Evolutionary conservation across 2,329 filamentous ascomycete genomes (phyloP), one percentile per base, ranked within the genome.

Genomic region (Claviceps humidiphila): DNA sequence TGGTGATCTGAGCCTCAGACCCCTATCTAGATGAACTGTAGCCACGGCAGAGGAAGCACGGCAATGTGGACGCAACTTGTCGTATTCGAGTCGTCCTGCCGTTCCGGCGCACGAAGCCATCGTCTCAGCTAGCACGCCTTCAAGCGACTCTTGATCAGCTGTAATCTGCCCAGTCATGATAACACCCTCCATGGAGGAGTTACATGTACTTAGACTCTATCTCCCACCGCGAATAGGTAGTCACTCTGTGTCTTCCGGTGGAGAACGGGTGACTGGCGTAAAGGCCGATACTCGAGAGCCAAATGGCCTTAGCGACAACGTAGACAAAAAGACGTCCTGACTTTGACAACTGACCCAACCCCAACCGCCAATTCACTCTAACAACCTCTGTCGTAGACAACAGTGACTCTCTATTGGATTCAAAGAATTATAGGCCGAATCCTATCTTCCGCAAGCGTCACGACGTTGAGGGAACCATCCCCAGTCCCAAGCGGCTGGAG

Each of bases 371-470:
- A 46, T 8, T 24, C 14, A 3, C 4, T 22, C 14, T 14, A 3
- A 11, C 34, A 53, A 38, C 14, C 16, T 24, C 13, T 37, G 38
- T 46, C 47, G 47, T 40, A 50, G 43, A 47, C 5, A 44, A 30
- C 11, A 47, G 24, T 38, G 34, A 8, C 5, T 39, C 5, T 47
- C 22, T 16, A 49, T 48, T 41, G 52, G 11, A 43, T 43, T 37
- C 2, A 40, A 17, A 14, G 43, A 20, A 7, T 34, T 43, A 49
- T 8, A 57, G 68, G 65, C 61, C 62, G 53, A 60, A 61, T 53
- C 66, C 63, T 49, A 59, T 72, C 55, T 72, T 74, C 56, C 71
- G 71, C 60, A 72, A 71, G 61, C 68, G 72, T 60, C 68, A 69
- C 57, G 69, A 73, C 64, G 62, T 68, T 54, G 71, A 72, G 63